Conservation (phyloP, 495 filamentous ascomycete genomes). For the Daldinia bambusicola region DNA sequence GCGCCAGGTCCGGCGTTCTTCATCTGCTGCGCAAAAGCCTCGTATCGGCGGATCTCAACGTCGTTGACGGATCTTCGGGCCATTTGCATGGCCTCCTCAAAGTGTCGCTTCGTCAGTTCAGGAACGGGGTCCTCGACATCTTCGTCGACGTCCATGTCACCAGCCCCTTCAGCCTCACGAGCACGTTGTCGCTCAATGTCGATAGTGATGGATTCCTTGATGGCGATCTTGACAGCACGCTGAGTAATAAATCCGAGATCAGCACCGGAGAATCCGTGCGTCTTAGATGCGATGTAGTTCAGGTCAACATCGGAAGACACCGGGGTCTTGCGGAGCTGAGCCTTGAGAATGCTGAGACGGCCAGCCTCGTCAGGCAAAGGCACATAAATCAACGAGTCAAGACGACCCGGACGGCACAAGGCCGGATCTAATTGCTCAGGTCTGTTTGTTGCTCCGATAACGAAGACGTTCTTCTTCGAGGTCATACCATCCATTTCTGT, state of each 20-base stretch:
- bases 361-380: constrained; percentile 91
- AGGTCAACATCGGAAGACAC: constrained; percentile 89
- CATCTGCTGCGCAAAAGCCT: constrained; percentile 98
- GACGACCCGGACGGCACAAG: constrained; percentile 96
- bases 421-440: constrained; percentile 98
- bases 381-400: constrained; percentile 98
- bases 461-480: constrained; percentile 99
- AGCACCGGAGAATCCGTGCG: constrained; percentile 98
- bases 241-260: constrained; percentile 99
- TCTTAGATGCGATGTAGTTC: constrained; percentile 92
- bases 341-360: constrained; percentile 88
- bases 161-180: constrained; percentile 84
- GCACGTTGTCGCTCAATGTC: constrained; percentile 91
- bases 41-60: constrained; percentile 96
- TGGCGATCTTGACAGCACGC: constrained; percentile 98
- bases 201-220: constrained; percentile 91
- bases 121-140: constrained; percentile 95
- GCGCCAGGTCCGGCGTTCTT: constrained; percentile 95
- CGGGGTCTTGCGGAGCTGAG: constrained; percentile 98
- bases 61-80: constrained; percentile 94
- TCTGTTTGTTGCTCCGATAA: constrained; percentile 98
- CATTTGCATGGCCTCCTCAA: constrained; percentile 97
- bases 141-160: constrained; percentile 82
- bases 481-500: constrained; percentile 99
- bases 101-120: constrained; percentile 93